Evolutionary conservation across 2,329 filamentous ascomycete genomes (phyloP).

Genomic region (Neoascochyta sp.): DNA sequence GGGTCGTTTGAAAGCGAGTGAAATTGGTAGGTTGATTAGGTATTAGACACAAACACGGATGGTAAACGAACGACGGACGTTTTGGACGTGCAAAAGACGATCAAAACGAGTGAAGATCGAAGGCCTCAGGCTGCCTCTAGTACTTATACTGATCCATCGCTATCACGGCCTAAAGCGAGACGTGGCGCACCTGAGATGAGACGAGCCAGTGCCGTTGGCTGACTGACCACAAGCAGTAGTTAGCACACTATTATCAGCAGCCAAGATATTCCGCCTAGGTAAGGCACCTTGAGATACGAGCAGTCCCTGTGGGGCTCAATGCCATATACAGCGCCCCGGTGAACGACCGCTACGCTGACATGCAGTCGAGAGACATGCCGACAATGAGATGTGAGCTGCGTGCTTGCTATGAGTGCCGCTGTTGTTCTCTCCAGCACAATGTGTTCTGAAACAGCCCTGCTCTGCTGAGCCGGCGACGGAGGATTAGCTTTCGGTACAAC

Average conservation of each 20-base stretch:
- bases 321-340: no score
- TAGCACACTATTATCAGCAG: slow-evolving; percentile 15
- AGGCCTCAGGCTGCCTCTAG: slow-evolving; percentile 6
- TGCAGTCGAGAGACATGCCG: no score
- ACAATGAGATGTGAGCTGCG: no score
- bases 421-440: no score
- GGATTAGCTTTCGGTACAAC: no score
- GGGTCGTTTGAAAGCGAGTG: slow-evolving; percentile 18
- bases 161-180: slow-evolving; percentile 9
- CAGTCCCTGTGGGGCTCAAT: slow-evolving; percentile 10
- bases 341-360: no score
- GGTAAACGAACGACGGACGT: slow-evolving; percentile 27
- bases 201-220: slow-evolving; percentile 15
- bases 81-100: slow-evolving; percentile 20
- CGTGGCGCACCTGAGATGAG: slow-evolving; percentile 18
- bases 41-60: slow-evolving; percentile 8
- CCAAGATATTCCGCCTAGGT: slow-evolving; percentile 17
- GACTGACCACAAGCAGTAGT: slow-evolving; percentile 9
- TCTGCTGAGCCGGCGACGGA: no score
- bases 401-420: no score
- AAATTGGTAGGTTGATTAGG: slow-evolving; percentile 15
- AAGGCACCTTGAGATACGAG: slow-evolving; percentile 14
- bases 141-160: slow-evolving; percentile 20
- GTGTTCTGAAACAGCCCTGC: no score
- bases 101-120: slow-evolving; percentile 18